Base-by-base conservation (phyloP, 495 filamentous ascomycete genomes). In the Aspergillus conjunctus region DNA sequence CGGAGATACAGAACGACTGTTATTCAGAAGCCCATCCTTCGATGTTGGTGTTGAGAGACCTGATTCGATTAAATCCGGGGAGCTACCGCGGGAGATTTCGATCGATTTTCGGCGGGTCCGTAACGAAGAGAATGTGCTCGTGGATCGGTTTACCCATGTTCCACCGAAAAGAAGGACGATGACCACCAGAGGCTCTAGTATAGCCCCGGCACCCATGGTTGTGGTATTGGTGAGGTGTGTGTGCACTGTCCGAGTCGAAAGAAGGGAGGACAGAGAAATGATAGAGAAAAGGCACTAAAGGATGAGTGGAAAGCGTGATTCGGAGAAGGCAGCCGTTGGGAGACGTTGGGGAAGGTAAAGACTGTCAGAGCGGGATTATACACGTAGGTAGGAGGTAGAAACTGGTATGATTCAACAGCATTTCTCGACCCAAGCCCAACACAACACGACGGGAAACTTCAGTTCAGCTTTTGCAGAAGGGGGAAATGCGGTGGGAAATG, bases 91-190 rank as follows among this genome's bases (percentile, higher is more conserved):
- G 7, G 44, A 55, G 33, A 49, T 53, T 7, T 60, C 58, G 9
- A 31, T 22, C 8, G 71, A 70, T 53, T 45, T 66, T 41, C 67
- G 71, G 56, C 61, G 66, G 34, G 37, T 10, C 11, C 64, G 53
- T 7, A 32, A 54, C 14, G 31, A 46, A 21, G 59, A 49, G 20
- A 61, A 51, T 1, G 63, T 64, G 11, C 56, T 51, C 8, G 56
- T 69, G 10, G 76, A 69, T 21, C 83, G 71, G 54, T 86, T 86
- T 54, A 86, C 81, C 81, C 81, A 85, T 12, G 82, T 84, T 7
- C 83, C 83, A 56, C 82, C 81, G 59, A 85, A 79, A n/a, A 86
- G 77, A 15, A 86, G 73, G 4, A 76, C 72, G 39, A 86, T 69
- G 14, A 86, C 82, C 8, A 81, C 78, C 33, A 84, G 67, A 12